A percentile compares a stretch with the other conserved stretches of the same genome.
Conservation (phyloP, 495 filamentous ascomycete species). For the Penicillium turbatum region DNA sequence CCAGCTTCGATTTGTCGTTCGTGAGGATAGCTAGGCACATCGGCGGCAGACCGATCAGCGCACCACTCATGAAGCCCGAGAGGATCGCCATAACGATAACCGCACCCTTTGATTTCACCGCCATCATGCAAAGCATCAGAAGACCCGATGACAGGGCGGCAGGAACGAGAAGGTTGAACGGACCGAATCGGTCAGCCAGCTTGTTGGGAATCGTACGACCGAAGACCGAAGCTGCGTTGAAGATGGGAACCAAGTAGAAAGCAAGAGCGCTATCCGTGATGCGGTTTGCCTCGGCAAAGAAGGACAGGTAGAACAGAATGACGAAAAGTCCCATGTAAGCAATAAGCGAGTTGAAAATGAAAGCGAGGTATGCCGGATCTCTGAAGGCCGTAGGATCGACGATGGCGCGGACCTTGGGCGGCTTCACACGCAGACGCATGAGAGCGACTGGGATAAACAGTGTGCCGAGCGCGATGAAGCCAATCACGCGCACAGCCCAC, state of each 20-base stretch:
- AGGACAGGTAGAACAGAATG: slow-evolving; percentile 34
- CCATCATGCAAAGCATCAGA: slow-evolving; percentile 29
- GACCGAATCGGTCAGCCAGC: slow-evolving; percentile 35
- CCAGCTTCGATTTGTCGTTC: slow-evolving; percentile 18
- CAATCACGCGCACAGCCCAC: slow-evolving; percentile 45
- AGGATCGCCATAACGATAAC: slow-evolving; percentile 33
- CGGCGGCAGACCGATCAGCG: slow-evolving; percentile 3
- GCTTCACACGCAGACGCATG: slow-evolving; percentile 36
- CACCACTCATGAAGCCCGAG: slow-evolving; percentile 3
- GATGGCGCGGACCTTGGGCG: slow-evolving; percentile 12
- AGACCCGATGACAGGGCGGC: slow-evolving; percentile 25
- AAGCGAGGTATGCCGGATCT: slow-evolving; percentile 28
- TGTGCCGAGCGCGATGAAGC: slow-evolving; percentile 45
- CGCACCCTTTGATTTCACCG: slow-evolving; percentile 21
- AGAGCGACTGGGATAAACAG: slow-evolving; percentile 34
- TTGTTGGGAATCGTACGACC: slow-evolving; percentile 37
- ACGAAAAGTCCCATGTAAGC: slow-evolving; percentile 29
- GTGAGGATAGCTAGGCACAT: slow-evolving; percentile 1
- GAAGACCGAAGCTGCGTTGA: slow-evolving; percentile 38
- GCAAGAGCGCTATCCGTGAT: slow-evolving; percentile 13
- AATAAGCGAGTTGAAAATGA: slow-evolving; percentile 23
- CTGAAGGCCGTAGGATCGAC: slow-evolving; percentile 32
- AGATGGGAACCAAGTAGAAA: slow-evolving; percentile 41
- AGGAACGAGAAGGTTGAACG: slow-evolving; percentile 33
- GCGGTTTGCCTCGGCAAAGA: slow-evolving; percentile 9